Percentiles rank a stretch among this genome's conserved stretches.
Conservation (phyloP, 2,329 filamentous ascomycete species). For the Sclerotiophoma versabilis region DNA sequence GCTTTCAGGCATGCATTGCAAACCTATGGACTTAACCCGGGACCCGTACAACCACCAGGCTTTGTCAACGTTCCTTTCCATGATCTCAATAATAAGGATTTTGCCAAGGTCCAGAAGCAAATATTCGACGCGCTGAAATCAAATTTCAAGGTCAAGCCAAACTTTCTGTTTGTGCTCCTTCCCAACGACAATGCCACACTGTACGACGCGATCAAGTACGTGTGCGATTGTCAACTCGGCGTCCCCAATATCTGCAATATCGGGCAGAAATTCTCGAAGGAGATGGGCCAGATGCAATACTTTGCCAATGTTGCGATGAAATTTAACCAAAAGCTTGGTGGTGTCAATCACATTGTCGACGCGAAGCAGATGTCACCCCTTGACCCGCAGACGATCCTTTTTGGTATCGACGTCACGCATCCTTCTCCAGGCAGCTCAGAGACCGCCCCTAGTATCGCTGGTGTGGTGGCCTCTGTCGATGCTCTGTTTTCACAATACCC, state of each 20-base stretch:
- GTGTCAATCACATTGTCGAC: conserved; percentile 69
- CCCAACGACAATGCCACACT: conserved; percentile 39
- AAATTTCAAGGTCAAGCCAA: conserved; percentile 51
- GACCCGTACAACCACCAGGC: conserved; percentile 20
- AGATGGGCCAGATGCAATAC: conserved; percentile 42
- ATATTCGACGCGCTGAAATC: conserved; percentile 59
- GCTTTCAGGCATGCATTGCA: conserved; percentile 28
- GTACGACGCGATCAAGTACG: conserved; percentile 66
- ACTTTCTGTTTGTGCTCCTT: conserved; percentile 42
- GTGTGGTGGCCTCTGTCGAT: conserved; percentile 73
- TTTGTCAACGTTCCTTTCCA: conserved; percentile 14
- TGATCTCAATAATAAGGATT: conserved; percentile 34
- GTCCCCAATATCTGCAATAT: conserved; percentile 72
- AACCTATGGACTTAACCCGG: conserved; percentile 34
- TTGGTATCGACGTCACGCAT: conserved; percentile 90
- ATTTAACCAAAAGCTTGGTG: conserved; percentile 55
- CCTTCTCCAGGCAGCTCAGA: conserved; percentile 71
- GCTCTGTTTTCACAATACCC: conserved; percentile 76
- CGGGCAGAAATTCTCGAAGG: conserved; percentile 59
- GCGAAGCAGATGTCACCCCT: conserved; percentile 62
- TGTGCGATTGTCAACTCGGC: conserved; percentile 71
- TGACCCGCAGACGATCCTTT: conserved; percentile 79
- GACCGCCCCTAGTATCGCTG: conserved; percentile 76
- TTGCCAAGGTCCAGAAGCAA: conserved; percentile 63
- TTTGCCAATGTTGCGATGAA: conserved; percentile 66